Evolutionary conservation across 2,329 filamentous ascomycete genomes (phyloP), one percentile per base, ranked within the genome.

Genomic region (Epichloe hybrida): DNA sequence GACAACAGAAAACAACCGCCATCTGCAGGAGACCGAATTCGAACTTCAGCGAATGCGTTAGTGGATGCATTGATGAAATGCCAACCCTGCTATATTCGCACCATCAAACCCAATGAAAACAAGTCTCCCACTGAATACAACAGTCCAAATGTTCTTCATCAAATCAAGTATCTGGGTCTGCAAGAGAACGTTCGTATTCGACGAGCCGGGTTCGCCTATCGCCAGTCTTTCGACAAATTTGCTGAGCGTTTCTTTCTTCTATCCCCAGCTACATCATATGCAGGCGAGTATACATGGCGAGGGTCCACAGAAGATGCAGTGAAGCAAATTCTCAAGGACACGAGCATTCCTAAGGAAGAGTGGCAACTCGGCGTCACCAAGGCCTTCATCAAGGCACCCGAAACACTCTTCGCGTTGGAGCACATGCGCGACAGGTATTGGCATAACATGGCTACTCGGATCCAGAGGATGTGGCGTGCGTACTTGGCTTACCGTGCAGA

Each of bases 81-180:
- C 51, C 88, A 93, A 59, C 93, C 93, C 1, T 96, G 90, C 3
- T 98, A 98, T 64, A 98, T 98, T 60, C 88, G 93, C 65, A 98
- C 93, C 0, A 97, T 98, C 72, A 98, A 98, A 70, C 93, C 93
- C 2, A 98, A 98, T 72, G 93, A 98, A 69, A 97, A 96, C 73
- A 98, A 97, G 68, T 95, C 90, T 3, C 85, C 89, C 0, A 83
- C 81, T 11, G 93, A 98, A 64, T 98, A 95, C 68, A 96, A 95
- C 59, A 77, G 79, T 20, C 81, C 83, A 34, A 97, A 97, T 59
- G 93, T 98, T 20, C 76, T 97, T 61, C 93, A 98, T 75, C 93
- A 98, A 66, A 88, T 97, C 76, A 97, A 98, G 65, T 98, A 98
- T 62, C 84, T 98, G 13, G 93, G 93, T 80, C 74, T 98, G n/a